Evolutionary conservation across 345 rosid genomes (phyloP).

Genomic region (Adansonia digitata): DNA sequence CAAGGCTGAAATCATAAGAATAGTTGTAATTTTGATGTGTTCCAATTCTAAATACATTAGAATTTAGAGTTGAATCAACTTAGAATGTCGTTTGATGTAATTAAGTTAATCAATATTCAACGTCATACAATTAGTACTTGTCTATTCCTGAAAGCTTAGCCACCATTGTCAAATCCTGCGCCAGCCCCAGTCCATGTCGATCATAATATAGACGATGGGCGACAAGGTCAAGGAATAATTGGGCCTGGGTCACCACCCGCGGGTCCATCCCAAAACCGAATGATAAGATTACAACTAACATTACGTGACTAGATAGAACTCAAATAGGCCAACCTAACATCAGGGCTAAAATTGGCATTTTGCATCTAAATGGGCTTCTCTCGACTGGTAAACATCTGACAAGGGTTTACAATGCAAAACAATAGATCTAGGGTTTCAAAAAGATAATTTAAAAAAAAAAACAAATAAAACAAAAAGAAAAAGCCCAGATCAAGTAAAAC

Average conservation of each 20-base stretch:
- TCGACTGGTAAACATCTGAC: neutral
- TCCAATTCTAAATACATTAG: neutral
- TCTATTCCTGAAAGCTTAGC: neutral
- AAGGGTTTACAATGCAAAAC: neutral
- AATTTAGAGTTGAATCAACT: neutral
- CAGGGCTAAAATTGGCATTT: neutral
- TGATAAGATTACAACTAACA: neutral
- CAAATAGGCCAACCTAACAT: neutral
- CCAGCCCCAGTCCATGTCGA: neutral
- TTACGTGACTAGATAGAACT: too few relatives aligned
- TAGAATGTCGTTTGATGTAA: neutral
- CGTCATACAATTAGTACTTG: too few relatives aligned
- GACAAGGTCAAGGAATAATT: neutral
- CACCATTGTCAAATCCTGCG: neutral
- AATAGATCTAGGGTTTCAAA: neutral
- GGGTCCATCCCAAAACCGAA: neutral
- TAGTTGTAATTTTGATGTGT: neutral
- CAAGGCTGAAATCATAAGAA: neutral
- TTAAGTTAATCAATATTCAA: neutral
- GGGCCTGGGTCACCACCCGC: neutral
- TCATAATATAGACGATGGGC: neutral
- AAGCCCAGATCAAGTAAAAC: conserved; percentile 11
- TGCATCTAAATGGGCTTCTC: neutral
- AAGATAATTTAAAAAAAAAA: neutral
- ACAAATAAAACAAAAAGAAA: neutral